These are phyloP conservation scores for Nicotiana attenuata DNA, from an alignment of 257 asterid species.

Conservation along the genomic window DNA sequence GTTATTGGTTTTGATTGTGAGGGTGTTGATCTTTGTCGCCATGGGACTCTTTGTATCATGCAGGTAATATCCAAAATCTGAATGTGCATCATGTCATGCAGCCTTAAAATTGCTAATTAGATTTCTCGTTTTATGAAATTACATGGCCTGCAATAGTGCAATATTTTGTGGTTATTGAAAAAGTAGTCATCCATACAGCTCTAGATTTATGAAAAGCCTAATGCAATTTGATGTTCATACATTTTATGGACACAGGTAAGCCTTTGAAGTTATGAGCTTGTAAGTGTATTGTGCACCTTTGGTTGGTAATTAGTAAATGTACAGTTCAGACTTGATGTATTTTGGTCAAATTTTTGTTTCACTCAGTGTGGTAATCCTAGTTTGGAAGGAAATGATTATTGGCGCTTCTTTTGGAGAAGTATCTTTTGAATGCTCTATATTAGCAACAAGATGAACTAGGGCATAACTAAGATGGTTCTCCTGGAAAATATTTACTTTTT, in stretches of 20 bases:
- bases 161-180: background rate
- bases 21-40: conserved; percentile 95
- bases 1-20: conserved; percentile 96
- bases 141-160: background rate
- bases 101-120: background rate
- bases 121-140: background rate
- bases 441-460: background rate
- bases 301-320: background rate
- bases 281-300: background rate
- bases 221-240: conserved; percentile 2
- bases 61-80: conserved; percentile 47
- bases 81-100: background rate
- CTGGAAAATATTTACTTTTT: background rate
- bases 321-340: background rate
- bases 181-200: background rate
- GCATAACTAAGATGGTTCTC: background rate
- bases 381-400: background rate
- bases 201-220: background rate
- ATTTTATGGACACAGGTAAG: background rate
- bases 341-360: background rate
- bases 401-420: too few species aligned
- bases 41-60: conserved; percentile 87
- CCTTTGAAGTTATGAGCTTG: conserved; percentile 1
- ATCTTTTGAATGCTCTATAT: too few species aligned
- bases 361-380: background rate